phyloP scores from a whole-genome alignment of 2,329 filamentous ascomycete genomes.

The Fusarium setosum region DNA sequence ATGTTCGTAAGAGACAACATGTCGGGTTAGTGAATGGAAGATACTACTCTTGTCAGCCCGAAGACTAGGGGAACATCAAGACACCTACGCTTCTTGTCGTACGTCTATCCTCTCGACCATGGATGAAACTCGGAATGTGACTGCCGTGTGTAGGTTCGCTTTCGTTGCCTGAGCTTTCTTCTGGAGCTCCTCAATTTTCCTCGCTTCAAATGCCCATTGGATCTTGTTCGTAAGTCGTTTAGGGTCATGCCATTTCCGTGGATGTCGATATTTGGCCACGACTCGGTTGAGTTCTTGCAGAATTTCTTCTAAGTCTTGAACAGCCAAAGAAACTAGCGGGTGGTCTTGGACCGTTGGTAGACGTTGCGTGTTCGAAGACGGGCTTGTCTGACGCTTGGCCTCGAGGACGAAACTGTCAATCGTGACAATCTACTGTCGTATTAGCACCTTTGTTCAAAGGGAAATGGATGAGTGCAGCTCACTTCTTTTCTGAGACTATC shows the following conservation, averaged over 20 bases:
- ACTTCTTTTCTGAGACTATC: not conserved
- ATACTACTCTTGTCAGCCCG: not conserved
- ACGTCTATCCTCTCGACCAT: constrained; percentile 5
- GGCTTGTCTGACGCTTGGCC: not conserved
- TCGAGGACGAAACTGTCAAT: constrained; percentile 14
- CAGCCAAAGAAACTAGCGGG: not conserved
- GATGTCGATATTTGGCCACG: no score
- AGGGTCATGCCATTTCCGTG: not conserved
- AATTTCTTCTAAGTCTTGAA: not conserved
- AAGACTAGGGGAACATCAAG: fast-evolving
- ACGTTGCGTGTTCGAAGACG: not conserved
- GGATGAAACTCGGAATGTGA: not conserved
- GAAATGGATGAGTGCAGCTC: fast-evolving
- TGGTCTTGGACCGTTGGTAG: not conserved
- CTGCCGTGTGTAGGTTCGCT: not conserved
- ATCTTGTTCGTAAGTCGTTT: constrained; percentile 9
- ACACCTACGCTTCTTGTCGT: constrained; percentile 18
- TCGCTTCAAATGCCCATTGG: constrained; percentile 15
- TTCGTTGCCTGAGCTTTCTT: constrained; percentile 13
- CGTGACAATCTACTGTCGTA: not conserved
- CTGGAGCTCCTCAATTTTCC: constrained; percentile 10
- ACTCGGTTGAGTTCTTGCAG: not conserved
- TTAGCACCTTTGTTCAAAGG: not conserved
- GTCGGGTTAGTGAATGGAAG: not conserved
- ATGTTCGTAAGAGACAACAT: not conserved